Base-by-base conservation (phyloP, 441 rosid species). In the Theobroma grandiflorum region DNA sequence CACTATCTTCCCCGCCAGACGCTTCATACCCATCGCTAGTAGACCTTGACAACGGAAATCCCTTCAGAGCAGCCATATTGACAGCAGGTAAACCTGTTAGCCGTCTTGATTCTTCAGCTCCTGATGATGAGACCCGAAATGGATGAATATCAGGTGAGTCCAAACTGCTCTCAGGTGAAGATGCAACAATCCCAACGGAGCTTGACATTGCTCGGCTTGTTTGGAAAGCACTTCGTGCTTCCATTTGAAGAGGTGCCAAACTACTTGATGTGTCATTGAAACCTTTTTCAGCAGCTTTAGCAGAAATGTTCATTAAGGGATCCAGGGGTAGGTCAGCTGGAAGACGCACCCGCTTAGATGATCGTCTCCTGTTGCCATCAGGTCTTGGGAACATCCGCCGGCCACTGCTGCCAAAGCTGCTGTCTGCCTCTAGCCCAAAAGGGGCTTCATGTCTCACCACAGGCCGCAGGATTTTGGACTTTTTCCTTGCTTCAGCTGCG, bases 1-100 rank as follows among this genome's bases (percentile, higher is more conserved):
- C 99, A 47, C 99, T 97, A 75, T 97, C 99, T 87, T 97, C 99
- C 33, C 99, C 99, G 12, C 98, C 99, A 8, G 99, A 97, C n/a
- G 99, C 97, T 82, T 97, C 99, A 22, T 97, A 97, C 8, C 99
- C 99, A 79, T 95, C 99, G 72, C 99, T 97, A 59, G 97, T 87
- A 31, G 99, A 95, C 85, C 98, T 94, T 20, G 97, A 92, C 57
- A 97, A 78, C 10, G 94, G 97, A 69, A 97, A 78, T 82, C 91
- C 93, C 80, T 79, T 88, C 64, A 80, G 90, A 83, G 87, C 79
- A 87, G 85, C 87, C 74, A 72, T 72, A 77, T 83, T 85, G 63
- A 89, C 83, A 59, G 85, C 85, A 55, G 96, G 81, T 57, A 91
- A 72, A 78, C 90, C 94, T 40, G 87, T 88, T 3, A 87, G 92